A percentile compares a stretch with the other conserved stretches of the same genome.
These are phyloP conservation scores for Verticillium alfalfae DNA, from an alignment of 2,329 filamentous ascomycete genomes.

Conservation along the genomic window DNA sequence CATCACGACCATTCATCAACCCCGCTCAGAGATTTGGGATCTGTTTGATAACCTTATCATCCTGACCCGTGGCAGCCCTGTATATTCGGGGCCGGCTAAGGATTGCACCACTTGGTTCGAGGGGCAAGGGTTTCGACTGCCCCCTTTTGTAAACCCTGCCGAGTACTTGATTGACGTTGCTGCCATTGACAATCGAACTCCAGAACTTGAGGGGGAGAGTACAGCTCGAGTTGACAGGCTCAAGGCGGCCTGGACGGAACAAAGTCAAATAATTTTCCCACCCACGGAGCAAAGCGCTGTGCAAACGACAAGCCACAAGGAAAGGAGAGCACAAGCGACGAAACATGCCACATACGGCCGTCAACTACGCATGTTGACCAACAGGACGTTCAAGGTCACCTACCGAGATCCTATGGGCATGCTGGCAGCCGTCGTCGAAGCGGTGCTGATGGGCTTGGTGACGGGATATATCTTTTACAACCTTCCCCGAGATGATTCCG, in stretches of 20 bases:
- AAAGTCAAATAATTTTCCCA: constrained; percentile 15
- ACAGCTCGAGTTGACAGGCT: constrained; percentile 55
- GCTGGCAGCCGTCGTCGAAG: constrained; percentile 63
- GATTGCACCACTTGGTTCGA: constrained; percentile 62
- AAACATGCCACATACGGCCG: constrained; percentile 52
- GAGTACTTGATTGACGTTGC: constrained; percentile 72
- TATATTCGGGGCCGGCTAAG: constrained; percentile 58
- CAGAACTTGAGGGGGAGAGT: constrained; percentile 58
- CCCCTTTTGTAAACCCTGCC: constrained; percentile 71
- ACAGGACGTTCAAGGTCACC: constrained; percentile 65
- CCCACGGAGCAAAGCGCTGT: constrained; percentile 9
- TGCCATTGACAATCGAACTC: constrained; percentile 66
- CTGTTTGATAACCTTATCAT: constrained; percentile 70
- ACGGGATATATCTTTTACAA: constrained; percentile 69
- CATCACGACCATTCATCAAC: constrained; percentile 71
- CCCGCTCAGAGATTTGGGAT: constrained; percentile 73
- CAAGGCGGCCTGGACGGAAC: constrained; percentile 29
- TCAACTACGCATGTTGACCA: constrained; percentile 61
- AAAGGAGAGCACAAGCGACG: constrained; percentile 12
- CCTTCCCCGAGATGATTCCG: constrained; percentile 59
- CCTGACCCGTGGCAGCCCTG: constrained; percentile 59
- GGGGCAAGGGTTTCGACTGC: constrained; percentile 52
- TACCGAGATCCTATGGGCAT: constrained; percentile 74
- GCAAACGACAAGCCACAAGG: not conserved
- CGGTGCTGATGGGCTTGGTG: constrained; percentile 64